A percentile compares a stretch with the other conserved stretches of the same genome.
Evolutionary conservation across 371 early-diverging fungal species (phyloP).

Genomic region (Haplosporangium sp.): DNA sequence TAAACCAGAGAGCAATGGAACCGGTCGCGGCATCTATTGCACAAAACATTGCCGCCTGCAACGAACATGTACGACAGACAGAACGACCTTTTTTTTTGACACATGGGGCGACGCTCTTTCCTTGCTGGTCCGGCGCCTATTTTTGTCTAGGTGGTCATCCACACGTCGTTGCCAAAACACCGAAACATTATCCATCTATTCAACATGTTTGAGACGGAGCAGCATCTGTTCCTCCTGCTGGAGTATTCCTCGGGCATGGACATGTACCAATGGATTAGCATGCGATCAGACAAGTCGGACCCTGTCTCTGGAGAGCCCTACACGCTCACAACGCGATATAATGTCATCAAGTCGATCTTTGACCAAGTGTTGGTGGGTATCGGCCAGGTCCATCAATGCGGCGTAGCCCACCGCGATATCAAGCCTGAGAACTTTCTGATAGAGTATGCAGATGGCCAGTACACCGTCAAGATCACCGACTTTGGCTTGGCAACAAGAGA

Average conservation of each 20-base stretch:
- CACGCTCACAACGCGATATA: slow-evolving; percentile 65
- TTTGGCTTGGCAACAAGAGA: slow-evolving; percentile 83
- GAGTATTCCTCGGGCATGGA: slow-evolving; percentile 84
- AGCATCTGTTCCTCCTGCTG: slow-evolving; percentile 80
- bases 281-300: slow-evolving; percentile 64
- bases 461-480: slow-evolving; percentile 76
- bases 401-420: slow-evolving; percentile 89
- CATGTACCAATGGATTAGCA: slow-evolving; percentile 80
- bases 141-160: slow-evolving; percentile 64
- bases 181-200: slow-evolving; percentile 76
- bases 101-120: neutral
- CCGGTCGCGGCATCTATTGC: no score
- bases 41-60: no score
- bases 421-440: slow-evolving; percentile 94
- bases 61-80: no score
- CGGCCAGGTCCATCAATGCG: slow-evolving; percentile 78
- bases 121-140: neutral
- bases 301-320: slow-evolving; percentile 64
- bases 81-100: neutral
- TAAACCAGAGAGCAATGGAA: no score
- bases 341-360: slow-evolving; percentile 78
- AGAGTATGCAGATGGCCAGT: slow-evolving; percentile 40
- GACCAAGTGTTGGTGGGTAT: slow-evolving; percentile 87
- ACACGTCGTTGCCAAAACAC: slow-evolving; percentile 70
- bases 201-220: slow-evolving; percentile 74